Percentiles rank a stretch among this genome's conserved stretches.
Evolutionary conservation across 1,284 basidiomycete genomes (phyloP).

Genomic region (Tetrapyrgos nigripes): DNA sequence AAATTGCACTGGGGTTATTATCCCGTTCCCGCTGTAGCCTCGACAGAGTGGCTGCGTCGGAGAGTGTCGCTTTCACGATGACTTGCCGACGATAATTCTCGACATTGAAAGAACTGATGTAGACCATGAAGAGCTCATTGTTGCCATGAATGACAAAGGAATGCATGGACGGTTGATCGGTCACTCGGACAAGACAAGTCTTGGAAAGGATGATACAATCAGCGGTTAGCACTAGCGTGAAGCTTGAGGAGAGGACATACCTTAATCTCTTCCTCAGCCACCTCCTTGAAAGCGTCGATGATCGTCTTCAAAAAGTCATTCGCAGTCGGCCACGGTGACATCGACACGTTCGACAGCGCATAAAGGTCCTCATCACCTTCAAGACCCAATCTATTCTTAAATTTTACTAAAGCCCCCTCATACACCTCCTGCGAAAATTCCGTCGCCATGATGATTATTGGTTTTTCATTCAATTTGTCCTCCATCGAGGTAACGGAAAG

Average conservation of each 20-base stretch:
- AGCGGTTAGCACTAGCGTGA: too few species aligned
- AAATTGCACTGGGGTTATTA: slow-evolving; percentile 28
- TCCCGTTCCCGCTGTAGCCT: slow-evolving; percentile 23
- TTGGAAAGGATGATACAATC: too few species aligned
- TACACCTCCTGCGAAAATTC: slow-evolving; percentile 40
- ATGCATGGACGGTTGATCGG: slow-evolving; percentile 33
- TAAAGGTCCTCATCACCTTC: slow-evolving; percentile 39
- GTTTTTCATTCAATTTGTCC: slow-evolving; percentile 30
- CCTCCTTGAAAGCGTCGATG: slow-evolving; percentile 38
- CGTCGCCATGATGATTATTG: slow-evolving; percentile 45
- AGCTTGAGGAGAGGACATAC: too few species aligned
- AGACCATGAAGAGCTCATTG: slow-evolving; percentile 40
- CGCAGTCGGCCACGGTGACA: slow-evolving; percentile 49
- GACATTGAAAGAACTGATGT: slow-evolving; percentile 45
- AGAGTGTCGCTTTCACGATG: slow-evolving; percentile 42
- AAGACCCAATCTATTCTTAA: slow-evolving; percentile 46
- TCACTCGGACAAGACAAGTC: slow-evolving; percentile 32
- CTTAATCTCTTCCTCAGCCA: slow-evolving; percentile 40
- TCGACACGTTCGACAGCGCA: slow-evolving; percentile 46
- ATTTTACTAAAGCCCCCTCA: slow-evolving; percentile 35
- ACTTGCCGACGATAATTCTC: slow-evolving; percentile 46
- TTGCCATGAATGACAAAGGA: slow-evolving; percentile 48
- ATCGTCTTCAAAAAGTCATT: slow-evolving; percentile 39
- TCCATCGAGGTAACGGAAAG: slow-evolving; percentile 38
- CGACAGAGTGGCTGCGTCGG: slow-evolving; percentile 18